Evolutionary conservation across 768 basidiomycete species (phyloP), one percentile per base, ranked within the genome.

Genomic region (Hysterangium stoloniferum): DNA sequence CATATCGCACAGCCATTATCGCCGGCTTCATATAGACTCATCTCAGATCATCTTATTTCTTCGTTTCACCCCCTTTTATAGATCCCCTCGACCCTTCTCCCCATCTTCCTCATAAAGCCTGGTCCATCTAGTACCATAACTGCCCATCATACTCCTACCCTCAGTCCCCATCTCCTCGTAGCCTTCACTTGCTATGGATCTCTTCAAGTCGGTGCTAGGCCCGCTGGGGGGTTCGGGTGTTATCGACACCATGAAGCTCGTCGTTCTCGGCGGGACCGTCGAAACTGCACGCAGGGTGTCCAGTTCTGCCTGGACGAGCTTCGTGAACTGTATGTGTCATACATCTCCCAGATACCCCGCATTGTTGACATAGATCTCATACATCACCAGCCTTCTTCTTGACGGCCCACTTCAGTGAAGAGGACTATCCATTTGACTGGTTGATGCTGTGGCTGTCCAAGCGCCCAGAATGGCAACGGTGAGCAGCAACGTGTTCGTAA

Each of bases 381-480:
- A 33, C 36, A 31, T 42, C 44, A 6, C 7, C 63, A 84, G 83
- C 84, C 0, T 86, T 86, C 75, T 91, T 90, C 79, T 78, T 91
- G 45, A 91, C 88, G 13, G 88, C 88, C 7, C 85, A 90, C 66
- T 91, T 91, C 71, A 84, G 80, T 56, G 88, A 91, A 68, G 88
- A 91, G 65, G 88, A 91, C 62, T 86, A 86, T 56, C 88, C 87
- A 3, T 91, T 89, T 58, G 87, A 91, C 67, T 91, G 87, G 87
- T 75, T 91, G 46, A 90, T 90, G 85, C 75, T 89, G 28, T 91
- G 87, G 87, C 78, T 91, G 43, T 86, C 86, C 36, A 81, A 86
- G 45, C 76, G 85, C 32, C 75, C 87, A 35, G 87, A 90, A 65
- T 90, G 87, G 87, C 87, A 90, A 60, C 82, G 86, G 52, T 48